Percentiles rank a stretch among this genome's conserved stretches.
Evolutionary conservation across 2,329 filamentous ascomycete genomes (phyloP).

Genomic region (Podosphaera xanthii): DNA sequence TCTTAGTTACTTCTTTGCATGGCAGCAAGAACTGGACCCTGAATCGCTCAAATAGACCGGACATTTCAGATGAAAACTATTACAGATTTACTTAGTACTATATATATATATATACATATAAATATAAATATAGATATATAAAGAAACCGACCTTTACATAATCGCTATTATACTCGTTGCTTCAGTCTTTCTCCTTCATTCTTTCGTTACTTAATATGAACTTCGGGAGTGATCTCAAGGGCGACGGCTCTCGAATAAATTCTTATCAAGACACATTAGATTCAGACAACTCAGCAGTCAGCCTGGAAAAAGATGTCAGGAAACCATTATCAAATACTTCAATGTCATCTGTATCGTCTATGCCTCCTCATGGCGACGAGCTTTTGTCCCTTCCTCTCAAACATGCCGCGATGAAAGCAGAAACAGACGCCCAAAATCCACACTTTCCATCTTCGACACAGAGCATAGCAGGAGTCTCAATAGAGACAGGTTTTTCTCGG

Average conservation of each 20-base stretch:
- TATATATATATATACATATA: background rate
- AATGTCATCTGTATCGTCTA: constrained; percentile 7
- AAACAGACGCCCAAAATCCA: constrained; percentile 20
- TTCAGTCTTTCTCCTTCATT: too few relatives aligned
- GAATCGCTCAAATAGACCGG: background rate
- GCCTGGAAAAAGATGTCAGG: constrained; percentile 7
- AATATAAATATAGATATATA: background rate
- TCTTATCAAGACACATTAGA: background rate
- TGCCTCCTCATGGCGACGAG: constrained; percentile 12
- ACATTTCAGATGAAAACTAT: background rate
- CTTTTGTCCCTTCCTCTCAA: constrained; percentile 15
- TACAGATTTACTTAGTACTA: background rate
- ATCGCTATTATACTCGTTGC: too few relatives aligned
- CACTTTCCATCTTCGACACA: constrained; percentile 17
- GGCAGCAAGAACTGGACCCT: background rate
- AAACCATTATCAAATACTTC: constrained; percentile 6
- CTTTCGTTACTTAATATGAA: background rate
- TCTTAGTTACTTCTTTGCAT: background rate
- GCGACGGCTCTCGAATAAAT: background rate
- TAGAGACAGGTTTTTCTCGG: constrained; percentile 22
- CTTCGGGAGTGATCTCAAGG: background rate
- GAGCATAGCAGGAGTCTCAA: constrained; percentile 21
- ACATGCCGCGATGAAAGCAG: constrained; percentile 15
- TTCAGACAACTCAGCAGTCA: background rate
- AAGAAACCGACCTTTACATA: background rate